These are phyloP conservation scores for Podaxis sp. DNA, from an alignment of 768 basidiomycete genomes.

Conservation along the genomic window DNA sequence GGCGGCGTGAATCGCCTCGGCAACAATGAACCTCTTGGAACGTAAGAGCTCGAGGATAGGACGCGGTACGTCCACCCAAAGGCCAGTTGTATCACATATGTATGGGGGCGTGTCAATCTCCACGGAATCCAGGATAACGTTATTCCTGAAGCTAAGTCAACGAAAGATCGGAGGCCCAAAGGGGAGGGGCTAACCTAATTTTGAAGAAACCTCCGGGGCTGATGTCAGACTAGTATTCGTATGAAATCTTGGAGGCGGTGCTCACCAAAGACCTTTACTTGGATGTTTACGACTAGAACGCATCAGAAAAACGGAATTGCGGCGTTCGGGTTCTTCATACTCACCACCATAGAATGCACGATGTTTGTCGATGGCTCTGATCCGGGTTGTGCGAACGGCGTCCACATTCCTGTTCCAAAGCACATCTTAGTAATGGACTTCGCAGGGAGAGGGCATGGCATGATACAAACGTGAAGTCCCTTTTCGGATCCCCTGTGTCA, in stretches of 20 bases:
- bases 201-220: slow-evolving; percentile 69
- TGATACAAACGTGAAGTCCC: slow-evolving; percentile 69
- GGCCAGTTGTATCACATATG: slow-evolving; percentile 68
- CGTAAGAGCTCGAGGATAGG: slow-evolving; percentile 50
- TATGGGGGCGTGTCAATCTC: slow-evolving; percentile 78
- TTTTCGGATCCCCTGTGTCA: slow-evolving; percentile 22
- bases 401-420: slow-evolving; percentile 59
- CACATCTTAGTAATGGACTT: not conserved
- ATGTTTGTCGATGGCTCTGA: slow-evolving; percentile 60
- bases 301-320: not conserved
- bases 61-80: slow-evolving; percentile 76
- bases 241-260: slow-evolving; percentile 2
- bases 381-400: slow-evolving; percentile 72
- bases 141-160: slow-evolving; percentile 39
- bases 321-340: slow-evolving; percentile 23
- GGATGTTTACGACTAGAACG: slow-evolving; percentile 54
- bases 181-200: slow-evolving; percentile 45
- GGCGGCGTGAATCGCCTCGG: slow-evolving; percentile 84
- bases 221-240: not conserved
- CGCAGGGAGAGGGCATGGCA: not conserved
- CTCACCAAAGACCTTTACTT: slow-evolving; percentile 74
- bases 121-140: slow-evolving; percentile 69
- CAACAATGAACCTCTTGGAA: slow-evolving; percentile 56
- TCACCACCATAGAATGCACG: slow-evolving; percentile 72
- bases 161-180: not conserved